Evolutionary conservation across 1,284 basidiomycete genomes (phyloP), one percentile per base, ranked within the genome.

Genomic region (Cryptococcus maquisensis): DNA sequence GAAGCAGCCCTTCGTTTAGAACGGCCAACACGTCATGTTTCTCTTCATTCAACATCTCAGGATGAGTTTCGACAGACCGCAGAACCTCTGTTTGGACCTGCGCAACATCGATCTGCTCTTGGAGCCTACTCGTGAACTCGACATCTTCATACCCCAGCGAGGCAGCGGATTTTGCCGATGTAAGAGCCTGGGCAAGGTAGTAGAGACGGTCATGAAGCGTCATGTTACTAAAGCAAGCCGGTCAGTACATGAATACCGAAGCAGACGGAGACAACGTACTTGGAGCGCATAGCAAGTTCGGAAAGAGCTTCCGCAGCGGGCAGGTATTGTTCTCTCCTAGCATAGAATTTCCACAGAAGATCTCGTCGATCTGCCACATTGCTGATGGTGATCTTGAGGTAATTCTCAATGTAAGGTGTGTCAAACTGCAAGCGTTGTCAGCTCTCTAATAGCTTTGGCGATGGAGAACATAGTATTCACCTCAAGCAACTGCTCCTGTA

Each of bases 51-150:
- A 64, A 65, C 67, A 79, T 68, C 51, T 76, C 72, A 47, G 58
- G 38, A 65, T 73, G 68, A 48, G 71, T 69, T 61, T 75, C 62
- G 63, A 81, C 69, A 2, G 73, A 74, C 6, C 73, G 63, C 38
- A 69, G 73, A 20, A 94, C 82, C 75, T 97, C 93, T 39, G 95
- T 80, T 70, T 99, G 96, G 9, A 98, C 92, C 76, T 95, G 89
- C 3, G 93, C 90, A 13, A 98, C 96, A 54, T 98, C 96, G 9
- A 98, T 82, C 71, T 93, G 92, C 76, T 98, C 96, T 77, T 98
- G 94, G 16, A 97, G 79, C 60, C 92, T 88, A 0, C 87, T 90
- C 24, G 95, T 81, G 79, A 98, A 96, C 47, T 89, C 86, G 53
- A 98, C 90, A 72, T 91, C 92, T 26, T 87, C 86, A 26, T 82